These are phyloP conservation scores for Microstegium vimineum DNA, from an alignment of 176 grass and related monocot species.

Conservation along the genomic window DNA sequence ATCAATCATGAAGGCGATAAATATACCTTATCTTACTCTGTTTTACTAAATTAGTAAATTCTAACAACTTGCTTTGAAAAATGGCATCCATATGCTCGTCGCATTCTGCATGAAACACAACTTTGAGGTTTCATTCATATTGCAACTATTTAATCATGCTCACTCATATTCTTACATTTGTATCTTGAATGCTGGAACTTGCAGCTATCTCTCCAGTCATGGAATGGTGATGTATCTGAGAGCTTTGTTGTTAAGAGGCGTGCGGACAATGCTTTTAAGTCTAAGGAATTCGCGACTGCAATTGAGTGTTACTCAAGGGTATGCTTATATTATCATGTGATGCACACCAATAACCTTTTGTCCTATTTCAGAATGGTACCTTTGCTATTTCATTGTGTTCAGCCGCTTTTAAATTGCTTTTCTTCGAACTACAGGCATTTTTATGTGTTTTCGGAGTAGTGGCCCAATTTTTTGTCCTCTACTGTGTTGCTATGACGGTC, in stretches of 20 bases:
- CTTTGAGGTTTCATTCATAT: background rate
- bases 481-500: background rate
- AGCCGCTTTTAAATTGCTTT: background rate
- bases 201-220: constrained; percentile 78
- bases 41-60: background rate
- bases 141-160: background rate
- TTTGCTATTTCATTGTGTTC: background rate
- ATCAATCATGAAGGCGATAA: background rate
- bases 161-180: constrained; percentile 7
- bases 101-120: background rate
- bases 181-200: constrained; percentile 19
- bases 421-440: background rate
- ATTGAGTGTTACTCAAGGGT: constrained; percentile 74
- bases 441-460: background rate
- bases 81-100: background rate
- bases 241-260: constrained; percentile 58
- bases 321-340: constrained; percentile 10
- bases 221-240: constrained; percentile 72
- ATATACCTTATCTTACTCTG: background rate
- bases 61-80: background rate
- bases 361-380: background rate
- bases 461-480: background rate
- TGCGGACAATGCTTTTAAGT: constrained; percentile 62
- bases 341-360: background rate
- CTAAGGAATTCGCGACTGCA: constrained; percentile 70